Base-by-base conservation (phyloP, 2,329 filamentous ascomycete genomes). In the Grosmannia huntii region DNA sequence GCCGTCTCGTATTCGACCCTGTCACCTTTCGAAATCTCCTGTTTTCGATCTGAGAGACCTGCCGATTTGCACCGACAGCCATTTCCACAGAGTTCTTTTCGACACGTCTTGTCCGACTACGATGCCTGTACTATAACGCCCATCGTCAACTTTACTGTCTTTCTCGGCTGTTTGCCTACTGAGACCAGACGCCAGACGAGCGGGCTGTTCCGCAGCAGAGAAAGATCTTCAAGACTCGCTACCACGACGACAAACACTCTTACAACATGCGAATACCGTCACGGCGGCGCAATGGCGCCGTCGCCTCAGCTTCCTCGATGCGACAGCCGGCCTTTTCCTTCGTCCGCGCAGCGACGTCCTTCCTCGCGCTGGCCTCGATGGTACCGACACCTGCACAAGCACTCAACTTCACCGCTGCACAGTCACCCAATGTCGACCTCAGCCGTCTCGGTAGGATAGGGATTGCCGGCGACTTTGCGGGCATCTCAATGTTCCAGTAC, bases 401-500 rank as follows among this genome's bases (percentile, higher is more conserved):
- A 46, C 71, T 84, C 61, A 77, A 74, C 33, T 86, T 89, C 69
- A 80, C 75, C 52, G 70, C 81, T 16, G 78, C 83, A 46, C 83
- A 89, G 3, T 75, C 82, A 16, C 76, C 87, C 59, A 84, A 91
- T 66, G 81, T 99, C 68, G 87, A 95, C 68, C 79, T 96, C 60
- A 81, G 80, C 31, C 75, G 84, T 59, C 76, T 99, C 41, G 94
- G 94, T 59, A 83, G 87, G 65, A 85, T 96, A 64, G 90, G 88
- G 57, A 79, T 99, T 60, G 87, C 84, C 1, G 94, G 94, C 65
- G 86, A 96, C 72, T 99, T 96, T 69, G 84, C 89, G 66, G 89
- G 90, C 57, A 87, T 97, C 66, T 96, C 94, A 14, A 76, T 96
- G 46, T 97, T 94, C 74, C 77, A 91, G 68, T 97, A 85, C 66